Base-by-base conservation (phyloP, 2,329 filamentous ascomycete species). In the Clonostachys sp. region DNA sequence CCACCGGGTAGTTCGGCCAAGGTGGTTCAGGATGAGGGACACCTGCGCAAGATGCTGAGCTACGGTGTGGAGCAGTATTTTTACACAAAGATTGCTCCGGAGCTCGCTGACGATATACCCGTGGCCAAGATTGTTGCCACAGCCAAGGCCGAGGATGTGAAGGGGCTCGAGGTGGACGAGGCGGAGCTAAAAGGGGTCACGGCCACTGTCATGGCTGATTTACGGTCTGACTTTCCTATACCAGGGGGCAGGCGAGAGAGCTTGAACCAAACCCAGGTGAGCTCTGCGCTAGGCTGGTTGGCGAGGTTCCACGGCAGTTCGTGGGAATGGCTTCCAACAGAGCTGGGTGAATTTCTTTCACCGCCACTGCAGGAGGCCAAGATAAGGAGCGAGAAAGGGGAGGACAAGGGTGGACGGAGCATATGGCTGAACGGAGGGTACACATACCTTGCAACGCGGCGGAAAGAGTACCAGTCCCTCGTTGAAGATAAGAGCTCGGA, bases 41-140 rank as follows among this genome's bases (percentile, higher is more conserved):
- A 87, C 52, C 55, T 80, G 1, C 75, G 84, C 7, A 87, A 87
- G 57, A 74, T 87, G 49, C 61, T 86, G 30, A 85, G 81, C 57
- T 87, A 87, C 53, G 72, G 82, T 42, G 80, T 85, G 5, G 84
- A 87, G 61, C 81, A 84, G 55, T 76, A 75, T 53, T 87, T 87
- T 53, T 87, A 87, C 58, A 67, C 65, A 2, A 59, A 75, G 3
- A 60, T 87, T 12, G 80, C 78, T 0, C 75, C 79, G 0, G 57
- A 57, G 1, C 59, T 87, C 2, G 57, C 64, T 0, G 56, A 61
- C 0, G 58, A 65, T 1, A 58, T 78, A 2, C 68, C 72, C 0
- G 73, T 83, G 1, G 77, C 81, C 0, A 62, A 67, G 17, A 80
- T 75, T 35, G 49, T 82, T 3, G 69, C 67, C 0, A 80, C 68